Evolutionary conservation across 2,329 filamentous ascomycete genomes (phyloP), one percentile per base, ranked within the genome.

Genomic region (Macrophomina pseudophaseolina): DNA sequence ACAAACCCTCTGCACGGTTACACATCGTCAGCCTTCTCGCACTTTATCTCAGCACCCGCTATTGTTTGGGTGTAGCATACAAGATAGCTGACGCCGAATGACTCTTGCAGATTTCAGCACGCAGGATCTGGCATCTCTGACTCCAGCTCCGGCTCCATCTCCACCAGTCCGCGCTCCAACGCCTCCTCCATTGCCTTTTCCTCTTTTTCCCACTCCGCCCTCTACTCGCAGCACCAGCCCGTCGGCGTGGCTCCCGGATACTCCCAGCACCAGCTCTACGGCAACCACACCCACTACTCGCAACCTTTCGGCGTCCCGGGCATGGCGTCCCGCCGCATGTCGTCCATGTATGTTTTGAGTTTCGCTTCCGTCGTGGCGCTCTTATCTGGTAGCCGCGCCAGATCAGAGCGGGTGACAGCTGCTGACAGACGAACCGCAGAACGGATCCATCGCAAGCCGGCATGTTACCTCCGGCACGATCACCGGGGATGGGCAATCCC

Each of bases 101-200:
- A 54, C 49, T 63, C 49, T 30, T 44, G 56, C 56, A 66, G 65
- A 40, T 66, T 66, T 44, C 65, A 54, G 32, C 52, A 58, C 16
- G 40, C 65, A 65, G 54, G 65, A 40, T 66, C 63, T 73, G 80
- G 82, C 71, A 81, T 86, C 71, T 82, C 86, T 68, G 85, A 87
- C 77, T 85, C 85, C 68, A 84, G 82, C 66, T 84, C 82, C 66
- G 85, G 84, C 73, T 86, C 82, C 70, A 82, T 81, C 72, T 84
- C 83, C 70, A 81, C 82, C 71, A 84, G 81, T 72, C 82, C 82
- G 67, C 82, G 81, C 71, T 85, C 84, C 70, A 82, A 81, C 72
- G 78, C 80, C 67, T 84, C 83, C 35, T 82, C 82, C 56, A 78
- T 82, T 70, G 77, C 80, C 69, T 84, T 78, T 71, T 73, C 80